Conservation (phyloP, 192 early-diverging fungal genomes). For the Rhizoclosmatium sp. region DNA sequence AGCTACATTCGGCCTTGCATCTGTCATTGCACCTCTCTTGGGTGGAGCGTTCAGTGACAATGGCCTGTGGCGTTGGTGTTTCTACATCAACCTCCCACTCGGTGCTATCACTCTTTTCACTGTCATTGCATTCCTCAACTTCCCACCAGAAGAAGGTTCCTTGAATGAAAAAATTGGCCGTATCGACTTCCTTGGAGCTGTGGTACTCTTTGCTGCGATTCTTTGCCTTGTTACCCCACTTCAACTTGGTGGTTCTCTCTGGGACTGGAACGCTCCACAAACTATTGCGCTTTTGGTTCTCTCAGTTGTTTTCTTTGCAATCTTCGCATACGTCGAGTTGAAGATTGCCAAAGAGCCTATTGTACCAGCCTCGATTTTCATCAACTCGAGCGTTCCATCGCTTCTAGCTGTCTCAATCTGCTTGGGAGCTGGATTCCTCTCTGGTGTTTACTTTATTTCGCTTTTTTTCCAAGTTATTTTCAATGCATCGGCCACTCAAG, state of each 20-base stretch:
- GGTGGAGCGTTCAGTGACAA: constrained; percentile 79
- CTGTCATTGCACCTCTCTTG: constrained; percentile 78
- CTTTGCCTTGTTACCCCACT: constrained; percentile 56
- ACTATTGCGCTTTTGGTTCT: constrained; percentile 71
- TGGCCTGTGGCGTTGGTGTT: constrained; percentile 60
- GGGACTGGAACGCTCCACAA: constrained; percentile 63
- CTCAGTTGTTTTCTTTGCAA: constrained; percentile 61
- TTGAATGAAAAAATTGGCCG: constrained; percentile 65
- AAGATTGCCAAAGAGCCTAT: constrained; percentile 72
- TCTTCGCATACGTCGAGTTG: constrained; percentile 70
- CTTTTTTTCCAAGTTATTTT: constrained; percentile 78
- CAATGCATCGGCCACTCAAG: constrained; percentile 68
- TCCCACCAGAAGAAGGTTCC: constrained; percentile 62
- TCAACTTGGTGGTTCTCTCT: constrained; percentile 73
- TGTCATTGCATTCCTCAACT: constrained; percentile 64
- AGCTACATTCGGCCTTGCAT: constrained; percentile 76
- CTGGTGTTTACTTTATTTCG: constrained; percentile 74
- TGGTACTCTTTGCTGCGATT: constrained; percentile 2
- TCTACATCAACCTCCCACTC: constrained; percentile 86
- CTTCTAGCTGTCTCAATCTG: constrained; percentile 46
- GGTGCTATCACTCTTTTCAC: constrained; percentile 69
- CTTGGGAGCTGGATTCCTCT: constrained; percentile 51
- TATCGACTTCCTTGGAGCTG: constrained; percentile 61
- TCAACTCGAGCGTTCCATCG: constrained; percentile 51
- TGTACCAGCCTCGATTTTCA: constrained; percentile 58